Conservation (phyloP, 2,329 filamentous ascomycete species). For the Acrodontium crateriforme region DNA sequence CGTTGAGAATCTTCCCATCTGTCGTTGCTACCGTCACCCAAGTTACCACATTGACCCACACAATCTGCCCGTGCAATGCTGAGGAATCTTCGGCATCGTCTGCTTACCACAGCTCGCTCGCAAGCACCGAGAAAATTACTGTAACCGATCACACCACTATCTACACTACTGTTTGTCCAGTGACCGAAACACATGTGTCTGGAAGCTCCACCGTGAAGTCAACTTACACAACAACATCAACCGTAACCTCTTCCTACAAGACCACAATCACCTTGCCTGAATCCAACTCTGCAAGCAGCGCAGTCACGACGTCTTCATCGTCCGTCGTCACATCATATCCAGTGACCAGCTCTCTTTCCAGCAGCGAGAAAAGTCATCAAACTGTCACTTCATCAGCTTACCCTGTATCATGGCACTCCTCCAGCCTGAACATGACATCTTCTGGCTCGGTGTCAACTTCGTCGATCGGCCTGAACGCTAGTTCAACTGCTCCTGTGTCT, state of each 20-base stretch:
- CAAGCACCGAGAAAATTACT: background rate
- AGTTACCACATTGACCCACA: background rate
- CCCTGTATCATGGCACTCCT: too few species aligned
- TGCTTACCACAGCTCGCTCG: background rate
- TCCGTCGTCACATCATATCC: background rate
- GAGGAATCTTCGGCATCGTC: background rate
- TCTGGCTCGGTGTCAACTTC: background rate
- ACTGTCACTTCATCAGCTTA: too few species aligned
- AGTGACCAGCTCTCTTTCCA: background rate
- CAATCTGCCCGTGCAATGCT: background rate
- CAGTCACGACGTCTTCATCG: background rate
- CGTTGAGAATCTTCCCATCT: background rate
- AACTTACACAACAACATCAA: slow-evolving; percentile 32
- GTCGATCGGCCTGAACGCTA: background rate
- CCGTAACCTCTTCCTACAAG: slow-evolving; percentile 8
- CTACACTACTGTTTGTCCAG: slow-evolving; percentile 13
- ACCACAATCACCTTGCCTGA: slow-evolving; percentile 1
- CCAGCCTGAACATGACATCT: background rate
- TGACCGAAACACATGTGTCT: slow-evolving; percentile 16
- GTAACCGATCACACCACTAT: slow-evolving; percentile 2
- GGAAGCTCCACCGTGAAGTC: slow-evolving; percentile 26
- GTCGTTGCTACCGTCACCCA: background rate
- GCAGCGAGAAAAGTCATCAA: too few species aligned
- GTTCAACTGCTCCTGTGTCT: background rate
- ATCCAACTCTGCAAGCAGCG: background rate